Evolutionary conservation across 2,329 filamentous ascomycete species (phyloP), one percentile per base, ranked within the genome.

Genomic region (Dothistroma septosporum): DNA sequence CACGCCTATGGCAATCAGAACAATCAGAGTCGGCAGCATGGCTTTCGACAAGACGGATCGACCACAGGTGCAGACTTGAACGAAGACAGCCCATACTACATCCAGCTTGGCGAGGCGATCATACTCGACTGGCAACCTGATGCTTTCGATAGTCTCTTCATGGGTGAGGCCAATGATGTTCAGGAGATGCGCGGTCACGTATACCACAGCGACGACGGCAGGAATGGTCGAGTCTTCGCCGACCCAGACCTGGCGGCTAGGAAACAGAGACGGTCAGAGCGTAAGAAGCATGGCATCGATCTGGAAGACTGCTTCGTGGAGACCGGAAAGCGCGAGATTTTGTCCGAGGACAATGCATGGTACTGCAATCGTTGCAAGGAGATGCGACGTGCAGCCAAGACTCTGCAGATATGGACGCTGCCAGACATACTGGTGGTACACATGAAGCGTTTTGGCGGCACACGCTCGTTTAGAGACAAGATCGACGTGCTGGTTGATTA

Each of bases 361-460:
- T 97, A 95, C 74, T 99, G 94, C 72, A 93, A 91, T 59, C 86
- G 91, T 32, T 99, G 94, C 82, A 97, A 97, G 75, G 91, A 96
- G 69, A 89, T 96, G 70, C 87, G 91, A 16, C 87, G 91, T 62
- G 94, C 94, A 21, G 92, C 88, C 77, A 99, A 99, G 80, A 97
- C 94, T 71, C 91, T 99, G 57, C 92, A 97, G 72, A 84, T 99
- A 19, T 99, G 94, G 94, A 97, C 93, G 72, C 88, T 90, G 1
- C 94, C 94, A 0, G 94, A 99, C 74, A 95, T 97, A 63, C 83
- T 99, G 16, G 89, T 97, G 48, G 89, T 97, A 63, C 94, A 99
- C 73, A 82, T 99, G 54, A 99, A 99, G 80, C 87, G 94, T 7
- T 99, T 99, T 75, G 96, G 91, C 73, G 92, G 89, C 24, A 89